Evolutionary conservation across 2,329 filamentous ascomycete species (phyloP), one percentile per base, ranked within the genome.

Genomic region (Aspergillus caelatus): DNA sequence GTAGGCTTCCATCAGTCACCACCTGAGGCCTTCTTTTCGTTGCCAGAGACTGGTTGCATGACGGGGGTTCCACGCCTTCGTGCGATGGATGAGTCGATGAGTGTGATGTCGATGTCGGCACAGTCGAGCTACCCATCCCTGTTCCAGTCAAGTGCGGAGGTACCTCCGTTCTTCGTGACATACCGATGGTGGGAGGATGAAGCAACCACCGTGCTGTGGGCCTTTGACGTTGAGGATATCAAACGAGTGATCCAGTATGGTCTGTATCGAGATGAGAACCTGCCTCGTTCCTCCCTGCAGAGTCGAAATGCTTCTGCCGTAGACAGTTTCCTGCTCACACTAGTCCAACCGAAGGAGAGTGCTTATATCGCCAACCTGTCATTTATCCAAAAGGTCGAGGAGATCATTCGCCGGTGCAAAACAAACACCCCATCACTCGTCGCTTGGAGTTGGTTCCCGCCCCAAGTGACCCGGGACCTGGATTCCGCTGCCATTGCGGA

Each of bases 101-200:
- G 57, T 43, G 41, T 61, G 3, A 41, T 64, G 6, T 65, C 65
- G n/a, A 59, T 65, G 45, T 59, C 68, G 39, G 66, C 63, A 11
- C 67, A 68, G 45, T 68, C 70, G 4, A 62, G 54, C 36, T 75
- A 75, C 61, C 71, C 68, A 53, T 70, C 71, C 32, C 59, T 78
- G 11, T 79, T 78, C 67, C 71, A 68, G 43, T 48, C 70, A 14
- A 61, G 64, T 36, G 55, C 68, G 2, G 77, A 79, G 62, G 62
- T 74, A 4, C 77, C 77, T n/a, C 70, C 65, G 6, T 77, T 78
- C 58, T 70, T 68, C 36, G 62, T 73, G 4, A 50, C 70, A 2
- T 79, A 77, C 62, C 73, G 73, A 56, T 80, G 77, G 77, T 80
- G 78, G 78, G 78, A 80, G 59, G 77, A 79, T 53, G 78, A 79